phyloP scores from a whole-genome alignment of 2,329 filamentous ascomycete species.

The Aspergillus quadricinctus region DNA sequence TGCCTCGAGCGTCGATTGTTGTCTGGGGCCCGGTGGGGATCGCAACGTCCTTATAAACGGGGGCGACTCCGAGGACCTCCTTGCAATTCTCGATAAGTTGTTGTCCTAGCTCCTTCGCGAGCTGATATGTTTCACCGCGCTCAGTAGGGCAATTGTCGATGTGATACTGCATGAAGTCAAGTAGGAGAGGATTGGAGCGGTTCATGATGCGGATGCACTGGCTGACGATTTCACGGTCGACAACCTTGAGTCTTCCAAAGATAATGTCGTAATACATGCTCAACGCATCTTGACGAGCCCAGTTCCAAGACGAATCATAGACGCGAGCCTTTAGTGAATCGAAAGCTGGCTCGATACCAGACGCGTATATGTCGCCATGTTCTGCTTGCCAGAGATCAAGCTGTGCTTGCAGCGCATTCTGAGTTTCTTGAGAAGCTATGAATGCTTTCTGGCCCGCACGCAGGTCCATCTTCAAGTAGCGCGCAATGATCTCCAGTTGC shows the following conservation, averaged over 20 bases:
- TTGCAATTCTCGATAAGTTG: conserved; percentile 97
- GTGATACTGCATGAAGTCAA: conserved; percentile 99
- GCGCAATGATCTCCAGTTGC: conserved; percentile 88
- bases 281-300: conserved; percentile 94
- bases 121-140: conserved; percentile 91
- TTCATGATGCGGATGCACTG: conserved; percentile 99
- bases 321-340: conserved; percentile 88
- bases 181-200: conserved; percentile 87
- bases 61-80: conserved; percentile 76
- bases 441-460: conserved; percentile 94
- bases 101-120: conserved; percentile 90
- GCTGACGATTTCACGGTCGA: conserved; percentile 97
- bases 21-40: conserved; percentile 89
- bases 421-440: conserved; percentile 76
- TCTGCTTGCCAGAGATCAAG: conserved; percentile 92
- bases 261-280: conserved; percentile 99
- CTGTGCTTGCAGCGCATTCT: conserved; percentile 84
- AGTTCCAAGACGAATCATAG: conserved; percentile 99
- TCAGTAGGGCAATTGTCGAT: conserved; percentile 98
- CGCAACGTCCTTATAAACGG: conserved; percentile 93
- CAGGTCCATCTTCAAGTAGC: conserved; percentile 96
- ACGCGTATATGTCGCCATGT: conserved; percentile 93
- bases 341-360: conserved; percentile 91
- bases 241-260: conserved; percentile 85
- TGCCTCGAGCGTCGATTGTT: conserved; percentile 85